A percentile compares a stretch with the other conserved stretches of the same genome.
Evolutionary conservation across 257 asterid genomes (phyloP).

Genomic region (Solanum appendiculatum): DNA sequence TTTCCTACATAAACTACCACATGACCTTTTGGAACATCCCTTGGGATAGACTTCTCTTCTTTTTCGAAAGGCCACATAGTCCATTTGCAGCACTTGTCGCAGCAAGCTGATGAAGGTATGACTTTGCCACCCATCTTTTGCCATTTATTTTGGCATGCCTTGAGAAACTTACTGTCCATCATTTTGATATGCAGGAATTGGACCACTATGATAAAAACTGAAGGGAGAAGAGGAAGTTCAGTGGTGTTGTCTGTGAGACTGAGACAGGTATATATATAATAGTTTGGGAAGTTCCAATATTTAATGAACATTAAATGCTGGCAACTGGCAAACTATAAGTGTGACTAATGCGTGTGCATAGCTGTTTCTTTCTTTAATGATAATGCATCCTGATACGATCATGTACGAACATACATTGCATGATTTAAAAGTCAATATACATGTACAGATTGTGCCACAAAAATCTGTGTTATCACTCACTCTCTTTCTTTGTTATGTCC

Average conservation of each 20-base stretch:
- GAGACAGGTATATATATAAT: conserved; percentile 40
- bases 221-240: conserved; percentile 5
- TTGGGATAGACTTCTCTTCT: conserved; percentile 44
- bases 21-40: conserved; percentile 89
- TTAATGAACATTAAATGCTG: conserved; percentile 16
- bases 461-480: background rate
- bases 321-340: conserved; percentile 1
- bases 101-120: conserved; percentile 29
- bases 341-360: conserved; percentile 26
- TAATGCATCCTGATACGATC: conserved; percentile 34
- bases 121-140: conserved; percentile 24
- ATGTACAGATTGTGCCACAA: conserved; percentile 5
- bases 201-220: background rate
- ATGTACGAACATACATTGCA: conserved; percentile 71
- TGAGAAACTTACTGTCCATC: conserved; percentile 26
- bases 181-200: conserved; percentile 20
- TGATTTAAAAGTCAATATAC: conserved; percentile 11
- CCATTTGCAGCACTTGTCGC: conserved; percentile 46
- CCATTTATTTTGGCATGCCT: conserved; percentile 42
- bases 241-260: conserved; percentile 24
- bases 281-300: conserved; percentile 14
- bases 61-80: conserved; percentile 26
- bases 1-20: conserved; percentile 79
- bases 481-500: background rate
- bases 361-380: conserved; percentile 12